These are phyloP conservation scores for Lachancea meyersii DNA, from an alignment of 805 yeast species.

Conservation along the genomic window DNA sequence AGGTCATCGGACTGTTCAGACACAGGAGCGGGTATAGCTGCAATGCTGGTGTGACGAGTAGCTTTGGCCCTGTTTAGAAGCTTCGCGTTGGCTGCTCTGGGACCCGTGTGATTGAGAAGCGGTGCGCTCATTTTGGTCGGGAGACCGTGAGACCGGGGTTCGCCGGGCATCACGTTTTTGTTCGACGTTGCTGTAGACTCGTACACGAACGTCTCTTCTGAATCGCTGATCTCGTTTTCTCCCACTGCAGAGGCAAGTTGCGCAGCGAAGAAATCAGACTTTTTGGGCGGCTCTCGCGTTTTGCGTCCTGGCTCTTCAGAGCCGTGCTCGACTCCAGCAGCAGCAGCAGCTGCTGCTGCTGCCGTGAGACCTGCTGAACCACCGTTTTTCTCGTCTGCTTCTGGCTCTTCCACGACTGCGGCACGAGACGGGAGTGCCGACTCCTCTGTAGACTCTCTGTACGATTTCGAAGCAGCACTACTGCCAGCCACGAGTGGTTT, in stretches of 20 bases:
- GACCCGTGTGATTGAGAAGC: conserved; percentile 21
- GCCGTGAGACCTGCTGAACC: background rate
- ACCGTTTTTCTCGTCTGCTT: background rate
- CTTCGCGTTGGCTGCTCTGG: conserved; percentile 9
- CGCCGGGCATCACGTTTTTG: conserved; percentile 23
- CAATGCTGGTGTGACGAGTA: conserved; percentile 31
- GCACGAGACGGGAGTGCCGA: conserved; percentile 5
- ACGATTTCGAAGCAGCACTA: background rate
- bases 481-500: background rate
- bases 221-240: conserved; percentile 79
- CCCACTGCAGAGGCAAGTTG: conserved; percentile 90
- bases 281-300: conserved; percentile 35
- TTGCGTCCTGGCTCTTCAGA: conserved; percentile 3
- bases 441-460: conserved; percentile 1
- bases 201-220: conserved; percentile 95
- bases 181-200: conserved; percentile 42
- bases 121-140: conserved; percentile 32
- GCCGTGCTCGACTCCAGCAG: conserved; percentile 1
- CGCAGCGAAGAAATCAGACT: conserved; percentile 93
- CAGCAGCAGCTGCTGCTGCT: no score
- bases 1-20: conserved; percentile 6
- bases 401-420: background rate
- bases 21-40: conserved; percentile 21
- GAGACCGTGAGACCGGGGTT: conserved; percentile 22
- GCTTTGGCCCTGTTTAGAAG: conserved; percentile 26